Conservation (phyloP, 192 early-diverging fungal genomes). For the Podila epicladia region DNA sequence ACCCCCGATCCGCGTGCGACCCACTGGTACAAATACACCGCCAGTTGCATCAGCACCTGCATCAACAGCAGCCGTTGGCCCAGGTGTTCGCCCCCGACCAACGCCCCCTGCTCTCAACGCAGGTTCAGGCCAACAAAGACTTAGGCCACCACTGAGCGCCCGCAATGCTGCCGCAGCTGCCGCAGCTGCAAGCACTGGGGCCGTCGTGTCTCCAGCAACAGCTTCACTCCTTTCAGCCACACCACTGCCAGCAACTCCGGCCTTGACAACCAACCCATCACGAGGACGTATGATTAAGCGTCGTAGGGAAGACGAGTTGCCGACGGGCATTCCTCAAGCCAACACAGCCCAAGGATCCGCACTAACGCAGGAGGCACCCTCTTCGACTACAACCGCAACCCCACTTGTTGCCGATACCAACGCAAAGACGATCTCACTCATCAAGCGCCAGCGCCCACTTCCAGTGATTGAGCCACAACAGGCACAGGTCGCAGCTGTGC, state of each 20-base stretch:
- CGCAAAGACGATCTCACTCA: constrained; percentile 23
- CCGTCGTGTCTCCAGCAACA: not conserved
- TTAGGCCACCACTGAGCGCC: constrained; percentile 30
- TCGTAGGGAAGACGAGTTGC: constrained; percentile 34
- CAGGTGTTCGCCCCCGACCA: constrained; percentile 27
- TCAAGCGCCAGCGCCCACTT: constrained; percentile 39
- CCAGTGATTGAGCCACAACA: constrained; percentile 24
- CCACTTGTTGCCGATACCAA: constrained; percentile 28
- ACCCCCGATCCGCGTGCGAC: constrained; percentile 12
- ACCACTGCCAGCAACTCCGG: not conserved
- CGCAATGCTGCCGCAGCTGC: constrained; percentile 16
- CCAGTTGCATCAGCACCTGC: not conserved
- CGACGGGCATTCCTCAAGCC: constrained; percentile 14
- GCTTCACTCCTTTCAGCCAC: not conserved
- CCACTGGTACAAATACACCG: not conserved
- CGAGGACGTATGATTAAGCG: constrained; percentile 30
- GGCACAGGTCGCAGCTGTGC: constrained; percentile 11
- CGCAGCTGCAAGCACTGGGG: not conserved
- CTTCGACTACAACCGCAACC: constrained; percentile 18
- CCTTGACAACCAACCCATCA: constrained; percentile 6
- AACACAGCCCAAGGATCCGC: not conserved
- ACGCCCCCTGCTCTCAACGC: not conserved
- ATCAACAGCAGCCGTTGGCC: constrained; percentile 2
- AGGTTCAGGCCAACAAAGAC: constrained; percentile 27
- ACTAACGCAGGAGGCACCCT: constrained; percentile 13